phyloP scores from a whole-genome alignment of 139 green algal genomes.

The Coelastrella sp. region DNA sequence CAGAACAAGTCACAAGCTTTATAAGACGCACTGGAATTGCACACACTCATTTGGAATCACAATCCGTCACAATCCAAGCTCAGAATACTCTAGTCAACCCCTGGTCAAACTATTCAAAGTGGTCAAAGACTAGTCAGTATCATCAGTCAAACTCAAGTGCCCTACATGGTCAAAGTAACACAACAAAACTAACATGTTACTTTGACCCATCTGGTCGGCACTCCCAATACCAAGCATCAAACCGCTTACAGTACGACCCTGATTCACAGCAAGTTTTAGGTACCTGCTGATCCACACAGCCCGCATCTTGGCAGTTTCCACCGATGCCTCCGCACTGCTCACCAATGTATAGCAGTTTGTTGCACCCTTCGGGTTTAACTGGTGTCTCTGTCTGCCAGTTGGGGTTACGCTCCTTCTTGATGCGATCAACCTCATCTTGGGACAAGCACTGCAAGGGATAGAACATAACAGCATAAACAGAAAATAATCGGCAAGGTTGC shows the following conservation, averaged over 20 bases:
- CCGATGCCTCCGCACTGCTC: constrained; percentile 3
- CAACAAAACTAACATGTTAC: too few relatives aligned
- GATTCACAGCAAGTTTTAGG: neutral
- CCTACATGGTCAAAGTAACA: too few relatives aligned
- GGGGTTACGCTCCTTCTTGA: neutral
- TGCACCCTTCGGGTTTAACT: neutral
- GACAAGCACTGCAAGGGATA: neutral
- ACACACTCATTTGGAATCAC: too few relatives aligned
- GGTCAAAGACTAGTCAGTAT: too few relatives aligned
- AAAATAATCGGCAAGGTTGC: neutral
- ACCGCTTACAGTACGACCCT: neutral
- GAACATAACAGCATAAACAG: neutral
- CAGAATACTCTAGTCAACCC: too few relatives aligned
- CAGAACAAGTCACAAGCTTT: too few relatives aligned
- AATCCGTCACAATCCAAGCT: too few relatives aligned
- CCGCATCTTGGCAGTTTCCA: neutral
- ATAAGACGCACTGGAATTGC: too few relatives aligned
- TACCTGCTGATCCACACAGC: neutral
- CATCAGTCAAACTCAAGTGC: too few relatives aligned
- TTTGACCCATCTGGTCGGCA: constrained; percentile 1
- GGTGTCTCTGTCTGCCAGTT: neutral
- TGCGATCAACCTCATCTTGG: neutral
- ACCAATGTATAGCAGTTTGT: neutral
- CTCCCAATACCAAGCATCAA: constrained; percentile 19
- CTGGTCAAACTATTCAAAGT: too few relatives aligned